Percentiles rank a stretch among this genome's conserved stretches.
These are phyloP conservation scores for Citrullus colocynthis DNA, from an alignment of 306 rosid species.

Conservation along the genomic window DNA sequence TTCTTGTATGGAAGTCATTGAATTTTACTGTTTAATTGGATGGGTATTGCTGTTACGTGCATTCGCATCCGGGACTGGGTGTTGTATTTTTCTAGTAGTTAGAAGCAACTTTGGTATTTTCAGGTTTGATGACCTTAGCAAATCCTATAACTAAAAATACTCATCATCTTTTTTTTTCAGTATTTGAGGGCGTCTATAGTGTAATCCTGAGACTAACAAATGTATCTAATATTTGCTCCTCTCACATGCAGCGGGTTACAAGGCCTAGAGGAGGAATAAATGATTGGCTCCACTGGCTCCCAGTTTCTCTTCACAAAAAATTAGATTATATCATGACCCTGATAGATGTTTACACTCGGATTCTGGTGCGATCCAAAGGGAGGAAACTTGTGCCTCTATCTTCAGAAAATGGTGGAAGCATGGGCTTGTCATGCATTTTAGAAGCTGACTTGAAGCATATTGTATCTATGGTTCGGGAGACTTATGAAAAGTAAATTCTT, in stretches of 20 bases:
- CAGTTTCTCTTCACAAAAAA: slow-evolving; percentile 64
- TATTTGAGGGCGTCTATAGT: not conserved
- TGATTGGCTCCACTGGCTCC: slow-evolving; percentile 92
- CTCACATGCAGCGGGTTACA: slow-evolving; percentile 57
- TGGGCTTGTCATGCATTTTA: slow-evolving; percentile 57
- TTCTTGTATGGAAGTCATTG: not conserved
- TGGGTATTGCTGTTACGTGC: not conserved
- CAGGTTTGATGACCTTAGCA: not conserved
- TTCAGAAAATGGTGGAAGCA: slow-evolving; percentile 47
- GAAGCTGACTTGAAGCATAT: slow-evolving; percentile 78
- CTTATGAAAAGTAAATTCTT: slow-evolving; percentile 57
- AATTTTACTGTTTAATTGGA: not conserved
- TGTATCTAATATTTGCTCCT: not conserved
- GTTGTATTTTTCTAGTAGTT: not conserved
- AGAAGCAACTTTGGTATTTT: not conserved
- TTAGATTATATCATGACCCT: slow-evolving; percentile 37
- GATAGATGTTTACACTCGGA: slow-evolving; percentile 24
- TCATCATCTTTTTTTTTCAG: not conserved
- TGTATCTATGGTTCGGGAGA: slow-evolving; percentile 56
- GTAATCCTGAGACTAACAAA: not conserved
- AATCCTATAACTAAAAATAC: not conserved
- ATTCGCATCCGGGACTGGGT: not conserved
- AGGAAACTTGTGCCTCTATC: slow-evolving; percentile 27
- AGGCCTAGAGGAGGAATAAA: slow-evolving; percentile 81
- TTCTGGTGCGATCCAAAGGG: slow-evolving; percentile 28